These are phyloP conservation scores for Astrephomene gubernaculifera DNA, from an alignment of 139 green algal species.

Conservation along the genomic window DNA sequence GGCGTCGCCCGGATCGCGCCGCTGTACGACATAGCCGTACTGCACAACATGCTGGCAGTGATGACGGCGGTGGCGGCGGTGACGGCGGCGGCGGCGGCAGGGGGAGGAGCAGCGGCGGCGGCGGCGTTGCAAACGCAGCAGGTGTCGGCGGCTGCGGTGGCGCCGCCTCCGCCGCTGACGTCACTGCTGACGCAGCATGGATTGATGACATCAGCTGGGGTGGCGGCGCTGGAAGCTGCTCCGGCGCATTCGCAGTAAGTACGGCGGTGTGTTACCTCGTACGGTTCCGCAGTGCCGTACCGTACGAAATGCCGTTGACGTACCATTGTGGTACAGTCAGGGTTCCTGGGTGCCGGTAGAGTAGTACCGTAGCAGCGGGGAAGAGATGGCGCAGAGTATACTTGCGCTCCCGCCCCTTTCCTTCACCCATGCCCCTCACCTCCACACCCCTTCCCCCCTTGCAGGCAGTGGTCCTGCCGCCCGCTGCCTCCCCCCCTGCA, in stretches of 20 bases:
- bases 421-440: background rate
- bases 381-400: background rate
- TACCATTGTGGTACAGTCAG: no score
- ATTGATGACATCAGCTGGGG: background rate
- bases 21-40: slow-evolving; percentile 14
- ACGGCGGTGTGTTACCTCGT: no score
- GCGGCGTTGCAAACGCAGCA: no score
- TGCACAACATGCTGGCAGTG: background rate
- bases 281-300: no score
- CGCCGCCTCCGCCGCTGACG: background rate
- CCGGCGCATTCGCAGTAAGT: background rate
- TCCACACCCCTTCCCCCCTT: background rate
- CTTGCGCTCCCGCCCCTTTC: background rate
- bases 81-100: background rate
- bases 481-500: background rate
- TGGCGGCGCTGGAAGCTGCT: background rate
- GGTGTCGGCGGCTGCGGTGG: background rate
- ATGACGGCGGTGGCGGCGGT: background rate
- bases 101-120: no score
- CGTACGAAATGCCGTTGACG: no score
- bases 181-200: slow-evolving; percentile 14
- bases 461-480: slow-evolving; percentile 12
- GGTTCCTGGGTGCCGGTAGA: background rate
- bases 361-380: background rate
- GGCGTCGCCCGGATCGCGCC: background rate